Base-by-base conservation (phyloP, 257 asterid species). In the Nicotiana otophora region DNA sequence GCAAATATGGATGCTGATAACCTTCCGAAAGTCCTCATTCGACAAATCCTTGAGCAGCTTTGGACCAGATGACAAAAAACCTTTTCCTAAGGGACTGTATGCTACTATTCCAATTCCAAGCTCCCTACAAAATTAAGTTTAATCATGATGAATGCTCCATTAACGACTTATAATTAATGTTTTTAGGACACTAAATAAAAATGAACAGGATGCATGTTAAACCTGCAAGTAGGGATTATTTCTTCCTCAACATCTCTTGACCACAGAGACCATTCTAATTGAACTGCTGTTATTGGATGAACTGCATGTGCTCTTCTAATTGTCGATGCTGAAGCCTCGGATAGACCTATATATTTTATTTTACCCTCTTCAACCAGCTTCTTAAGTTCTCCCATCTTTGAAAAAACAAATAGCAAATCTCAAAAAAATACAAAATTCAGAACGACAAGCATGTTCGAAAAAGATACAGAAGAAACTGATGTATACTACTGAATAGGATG, bases 321-420 rank as follows among this genome's bases (percentile, higher is more conserved):
- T 23, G 91, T 88, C 12, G 88, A 83, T 83, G 88, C 90, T 2
- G 86, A 84, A 65, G 92, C 92, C 67, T 87, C 92, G 0, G 89
- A 87, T 5, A 89, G 79, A 70, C 92, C 92, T 11, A 89, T 77
- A 23, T 87, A 86, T 31, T 89, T 89, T n/a, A 89, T 42, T 82
- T 89, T 89, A 67, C 92, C 92, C 81, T 89, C 92, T 84, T 89
- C 88, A 81, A 89, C 92, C 51, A 87, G 61, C 80, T 89, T 87
- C 86, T 89, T 89, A 14, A 87, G 78, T 68, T 89, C 92, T 64
- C 89, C 90, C 51, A 89, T 64, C 92, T 89, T 54, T 65, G n/a
- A 33, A 2, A 34, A 42, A 74, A 17, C 1, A 2, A 42, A 42
- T 42, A 42, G 48, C 48, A 34, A 65, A 2, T 33, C 16, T 10